phyloP scores from a whole-genome alignment of 768 basidiomycete species.

The Lactarius hatsudake region DNA sequence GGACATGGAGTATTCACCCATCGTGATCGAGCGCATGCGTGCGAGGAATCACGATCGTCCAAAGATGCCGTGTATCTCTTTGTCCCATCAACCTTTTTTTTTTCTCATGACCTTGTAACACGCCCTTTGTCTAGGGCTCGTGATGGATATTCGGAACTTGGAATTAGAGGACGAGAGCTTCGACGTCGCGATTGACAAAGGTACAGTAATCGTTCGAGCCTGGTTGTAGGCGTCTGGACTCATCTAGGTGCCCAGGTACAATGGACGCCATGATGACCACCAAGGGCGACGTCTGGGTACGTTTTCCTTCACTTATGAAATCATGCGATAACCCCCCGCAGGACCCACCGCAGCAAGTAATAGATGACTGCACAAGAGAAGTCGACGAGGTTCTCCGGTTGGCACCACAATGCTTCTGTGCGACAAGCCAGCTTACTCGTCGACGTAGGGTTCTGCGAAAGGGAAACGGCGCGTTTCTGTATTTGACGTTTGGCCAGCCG shows the following conservation, averaged over 20 bases:
- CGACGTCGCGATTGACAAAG: conserved; percentile 86
- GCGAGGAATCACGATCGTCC: conserved; percentile 51
- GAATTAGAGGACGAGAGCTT: conserved; percentile 59
- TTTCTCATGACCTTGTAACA: not conserved
- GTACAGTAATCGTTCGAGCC: conserved; percentile 29
- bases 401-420: conserved; percentile 21
- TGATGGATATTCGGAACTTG: conserved; percentile 78
- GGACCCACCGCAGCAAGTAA: conserved; percentile 72
- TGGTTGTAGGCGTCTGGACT: not conserved
- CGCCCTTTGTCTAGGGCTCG: conserved; percentile 53
- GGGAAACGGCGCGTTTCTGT: conserved; percentile 60
- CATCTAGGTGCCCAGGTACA: conserved; percentile 45
- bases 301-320: not conserved
- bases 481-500: conserved; percentile 86
- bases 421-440: not conserved
- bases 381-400: conserved; percentile 74
- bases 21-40: conserved; percentile 75
- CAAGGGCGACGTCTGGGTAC: conserved; percentile 79
- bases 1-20: conserved; percentile 58
- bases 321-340: conserved; percentile 30
- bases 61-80: conserved; percentile 67
- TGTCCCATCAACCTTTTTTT: not conserved
- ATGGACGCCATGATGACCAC: conserved; percentile 91
- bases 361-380: conserved; percentile 71
- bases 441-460: conserved; percentile 57